Conservation (phyloP, 805 yeast species). For the Ogataea methanolica region DNA sequence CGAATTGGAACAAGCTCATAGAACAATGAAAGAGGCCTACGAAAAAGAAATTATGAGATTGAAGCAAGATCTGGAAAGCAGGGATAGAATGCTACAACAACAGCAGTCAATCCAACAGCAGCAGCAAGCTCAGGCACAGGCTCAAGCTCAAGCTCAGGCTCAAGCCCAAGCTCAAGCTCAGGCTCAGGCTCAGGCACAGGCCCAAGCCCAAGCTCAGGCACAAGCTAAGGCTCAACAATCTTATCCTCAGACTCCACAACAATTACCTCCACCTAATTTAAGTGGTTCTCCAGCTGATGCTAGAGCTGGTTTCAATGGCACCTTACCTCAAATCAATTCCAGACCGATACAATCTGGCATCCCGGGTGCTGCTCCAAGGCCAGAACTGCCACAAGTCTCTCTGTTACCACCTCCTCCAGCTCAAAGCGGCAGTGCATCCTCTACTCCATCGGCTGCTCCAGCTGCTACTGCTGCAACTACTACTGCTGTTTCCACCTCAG, state of each 20-base stretch:
- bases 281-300: conserved; percentile 22
- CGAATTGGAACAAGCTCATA: conserved; percentile 90
- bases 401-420: conserved; percentile 12
- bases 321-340: conserved; percentile 19
- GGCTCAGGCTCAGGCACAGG: conserved; percentile 29
- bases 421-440: conserved; percentile 28
- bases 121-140: conserved; percentile 36
- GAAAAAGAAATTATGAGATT: conserved; percentile 87
- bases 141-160: conserved; percentile 32
- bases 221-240: conserved; percentile 21
- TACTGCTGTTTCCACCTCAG: conserved; percentile 4
- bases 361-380: conserved; percentile 26
- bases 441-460: conserved; percentile 5
- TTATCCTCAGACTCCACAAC: conserved; percentile 28
- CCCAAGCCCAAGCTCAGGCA: conserved; percentile 32
- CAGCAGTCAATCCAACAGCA: conserved; percentile 34
- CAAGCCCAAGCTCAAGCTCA: conserved; percentile 27
- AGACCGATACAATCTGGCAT: conserved; percentile 15
- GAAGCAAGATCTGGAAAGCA: conserved; percentile 78
- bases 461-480: conserved; percentile 10
- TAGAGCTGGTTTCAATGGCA: conserved; percentile 18
- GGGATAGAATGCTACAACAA: conserved; percentile 56
- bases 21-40: conserved; percentile 92
- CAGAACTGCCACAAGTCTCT: conserved; percentile 17
- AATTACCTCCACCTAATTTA: conserved; percentile 32